Evolutionary conservation across 306 rosid genomes (phyloP).

Genomic region (Rosa lucieae): DNA sequence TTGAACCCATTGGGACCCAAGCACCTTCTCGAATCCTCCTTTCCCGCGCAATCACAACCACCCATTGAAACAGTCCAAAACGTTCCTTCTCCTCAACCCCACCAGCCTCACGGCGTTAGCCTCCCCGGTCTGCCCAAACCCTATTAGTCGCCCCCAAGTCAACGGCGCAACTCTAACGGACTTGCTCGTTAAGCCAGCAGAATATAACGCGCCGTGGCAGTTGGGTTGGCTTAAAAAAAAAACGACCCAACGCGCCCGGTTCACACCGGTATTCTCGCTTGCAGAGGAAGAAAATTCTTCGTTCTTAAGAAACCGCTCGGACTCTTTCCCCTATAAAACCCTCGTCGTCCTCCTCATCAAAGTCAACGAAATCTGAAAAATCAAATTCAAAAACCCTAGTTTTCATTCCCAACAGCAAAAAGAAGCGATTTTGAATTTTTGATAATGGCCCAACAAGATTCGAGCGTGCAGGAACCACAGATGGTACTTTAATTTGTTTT

Average conservation of each 20-base stretch:
- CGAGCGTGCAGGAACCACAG: constrained; percentile 9
- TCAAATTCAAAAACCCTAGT: background rate
- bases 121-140: background rate
- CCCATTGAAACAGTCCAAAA: constrained; percentile 2
- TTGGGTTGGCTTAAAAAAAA: background rate
- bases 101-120: background rate
- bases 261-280: background rate
- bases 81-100: background rate
- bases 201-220: background rate
- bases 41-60: background rate
- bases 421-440: background rate
- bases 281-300: background rate
- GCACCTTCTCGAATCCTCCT: constrained; percentile 8
- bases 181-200: background rate
- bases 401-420: background rate
- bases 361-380: background rate
- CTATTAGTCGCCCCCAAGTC: background rate
- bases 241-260: background rate
- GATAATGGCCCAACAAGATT: constrained; percentile 37
- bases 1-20: too few relatives aligned
- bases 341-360: background rate
- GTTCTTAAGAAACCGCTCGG: background rate
- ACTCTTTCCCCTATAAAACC: constrained; percentile 3
- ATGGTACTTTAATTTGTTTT: background rate
- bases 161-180: background rate